phyloP scores from a whole-genome alignment of 768 basidiomycete genomes.

The Coprinopsis strossmayeri region DNA sequence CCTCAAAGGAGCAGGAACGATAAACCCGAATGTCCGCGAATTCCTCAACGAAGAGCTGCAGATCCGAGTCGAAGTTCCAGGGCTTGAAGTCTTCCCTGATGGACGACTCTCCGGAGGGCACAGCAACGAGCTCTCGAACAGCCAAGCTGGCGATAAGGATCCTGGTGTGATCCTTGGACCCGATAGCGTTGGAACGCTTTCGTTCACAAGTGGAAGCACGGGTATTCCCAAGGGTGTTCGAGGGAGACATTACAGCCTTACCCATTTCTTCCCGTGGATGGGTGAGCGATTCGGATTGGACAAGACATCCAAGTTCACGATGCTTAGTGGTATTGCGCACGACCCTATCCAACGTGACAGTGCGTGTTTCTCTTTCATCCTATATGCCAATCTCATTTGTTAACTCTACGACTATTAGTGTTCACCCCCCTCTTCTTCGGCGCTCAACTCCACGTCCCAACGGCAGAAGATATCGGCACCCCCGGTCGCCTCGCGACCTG shows the following conservation, averaged over 20 bases:
- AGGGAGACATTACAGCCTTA: conserved; percentile 91
- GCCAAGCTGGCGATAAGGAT: conserved; percentile 56
- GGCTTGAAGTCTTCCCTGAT: conserved; percentile 63
- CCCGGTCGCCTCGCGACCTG: conserved; percentile 96
- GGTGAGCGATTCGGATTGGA: conserved; percentile 73
- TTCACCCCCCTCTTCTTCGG: conserved; percentile 98
- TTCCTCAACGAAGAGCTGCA: conserved; percentile 74
- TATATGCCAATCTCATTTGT: conserved; percentile 6
- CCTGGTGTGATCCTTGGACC: conserved; percentile 87
- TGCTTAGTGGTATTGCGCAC: conserved; percentile 98
- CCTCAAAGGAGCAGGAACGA: conserved; percentile 82
- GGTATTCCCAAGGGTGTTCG: conserved; percentile 98
- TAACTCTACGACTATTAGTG: conserved; percentile 43
- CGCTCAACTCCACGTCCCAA: conserved; percentile 91
- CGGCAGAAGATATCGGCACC: conserved; percentile 93
- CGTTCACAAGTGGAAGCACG: conserved; percentile 96
- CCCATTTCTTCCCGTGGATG: conserved; percentile 99
- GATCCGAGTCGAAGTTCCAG: conserved; percentile 88
- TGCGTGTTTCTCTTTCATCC: conserved; percentile 36
- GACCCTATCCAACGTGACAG: conserved; percentile 99
- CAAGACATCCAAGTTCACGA: conserved; percentile 82
- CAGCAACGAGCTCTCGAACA: conserved; percentile 40
- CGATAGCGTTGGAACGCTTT: conserved; percentile 89
- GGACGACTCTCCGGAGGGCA: conserved; percentile 65
- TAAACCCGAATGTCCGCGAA: conserved; percentile 74